Evolutionary conservation across 306 rosid species (phyloP), one percentile per base, ranked within the genome.

Genomic region (Inga leiocalycina): DNA sequence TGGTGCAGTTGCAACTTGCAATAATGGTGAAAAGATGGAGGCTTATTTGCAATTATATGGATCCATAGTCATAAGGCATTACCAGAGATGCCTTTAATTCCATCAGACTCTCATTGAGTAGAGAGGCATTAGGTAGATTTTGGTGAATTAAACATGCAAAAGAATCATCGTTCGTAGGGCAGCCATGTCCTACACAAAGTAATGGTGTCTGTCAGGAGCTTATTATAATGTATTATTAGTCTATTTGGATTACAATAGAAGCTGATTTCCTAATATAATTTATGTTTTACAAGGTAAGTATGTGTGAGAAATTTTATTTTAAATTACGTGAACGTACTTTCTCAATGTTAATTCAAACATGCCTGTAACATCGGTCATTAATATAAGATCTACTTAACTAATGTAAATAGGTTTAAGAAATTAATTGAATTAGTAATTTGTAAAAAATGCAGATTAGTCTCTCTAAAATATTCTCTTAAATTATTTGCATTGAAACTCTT

Each of bases 261-360:
- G 2, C 7, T 7, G 6, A 0, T 41, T 7, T 5, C 7, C 0
- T 0, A 41, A 41, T 6, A 7, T 41, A 8, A 41, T 41, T 41
- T 41, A 41, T 2, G 1, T 1, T 7, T 1, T 41, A 41, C 0
- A 41, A 41, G 1, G 0, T 41, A 41, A 41, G 2, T 44, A 44
- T 44, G 5, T 9, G 2, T 0, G 0, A 44, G 0, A 0, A 10
- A 0, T 44, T 44, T 44, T 44, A 44, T 9, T 10, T 44, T 3
- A 0, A 0, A 0, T 44, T 44, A 44, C 0, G 0, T 44, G 2
- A 44, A 44, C 0, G 0, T 9, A 44, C 0, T 44, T 44, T 44
- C 0, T 0, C 48, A 44, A 9, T 10, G 3, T 8, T 39, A 39
- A 39, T 39, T 39, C 8, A 39, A 6, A 6, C 0, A 39, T 1